These are phyloP conservation scores for Colletotrichum theobromicola DNA, from an alignment of 2,329 filamentous ascomycete species.

Conservation along the genomic window DNA sequence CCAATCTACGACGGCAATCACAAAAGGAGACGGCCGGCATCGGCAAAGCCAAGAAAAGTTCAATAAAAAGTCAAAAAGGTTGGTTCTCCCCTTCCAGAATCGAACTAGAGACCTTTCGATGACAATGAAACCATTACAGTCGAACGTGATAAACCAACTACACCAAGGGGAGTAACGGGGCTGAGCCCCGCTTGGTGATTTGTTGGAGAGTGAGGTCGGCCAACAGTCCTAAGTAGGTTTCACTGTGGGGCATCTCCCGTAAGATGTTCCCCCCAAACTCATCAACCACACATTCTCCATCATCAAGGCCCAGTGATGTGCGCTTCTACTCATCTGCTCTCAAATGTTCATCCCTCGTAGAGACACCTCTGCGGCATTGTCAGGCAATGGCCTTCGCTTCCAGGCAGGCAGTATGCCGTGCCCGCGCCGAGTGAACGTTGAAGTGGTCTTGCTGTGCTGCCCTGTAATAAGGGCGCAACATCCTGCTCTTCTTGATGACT, in stretches of 20 bases:
- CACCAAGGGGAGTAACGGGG: conserved; percentile 14
- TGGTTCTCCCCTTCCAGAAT: conserved; percentile 19
- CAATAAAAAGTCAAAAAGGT: conserved; percentile 25
- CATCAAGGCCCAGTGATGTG: neutral
- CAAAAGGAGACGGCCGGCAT: neutral
- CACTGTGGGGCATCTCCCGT: neutral
- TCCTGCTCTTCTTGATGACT: neutral
- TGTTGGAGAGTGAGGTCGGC: fast-evolving
- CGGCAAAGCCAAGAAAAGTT: neutral
- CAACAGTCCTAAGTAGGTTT: neutral
- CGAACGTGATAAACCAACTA: conserved; percentile 24
- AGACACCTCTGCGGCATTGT: neutral
- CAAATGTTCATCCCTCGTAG: neutral
- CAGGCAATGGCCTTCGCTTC: neutral
- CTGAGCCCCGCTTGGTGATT: conserved; percentile 8
- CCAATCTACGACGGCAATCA: neutral
- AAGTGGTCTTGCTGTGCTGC: neutral
- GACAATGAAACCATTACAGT: conserved; percentile 20
- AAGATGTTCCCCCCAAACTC: neutral
- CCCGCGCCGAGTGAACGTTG: neutral
- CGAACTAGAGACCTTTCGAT: conserved; percentile 23
- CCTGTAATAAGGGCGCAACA: neutral
- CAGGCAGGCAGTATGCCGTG: neutral
- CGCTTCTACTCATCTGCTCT: neutral
- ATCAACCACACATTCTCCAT: neutral